Evolutionary conservation across 2,329 filamentous ascomycete genomes (phyloP), one percentile per base, ranked within the genome.

Genomic region (Sordariomycetes sp.): DNA sequence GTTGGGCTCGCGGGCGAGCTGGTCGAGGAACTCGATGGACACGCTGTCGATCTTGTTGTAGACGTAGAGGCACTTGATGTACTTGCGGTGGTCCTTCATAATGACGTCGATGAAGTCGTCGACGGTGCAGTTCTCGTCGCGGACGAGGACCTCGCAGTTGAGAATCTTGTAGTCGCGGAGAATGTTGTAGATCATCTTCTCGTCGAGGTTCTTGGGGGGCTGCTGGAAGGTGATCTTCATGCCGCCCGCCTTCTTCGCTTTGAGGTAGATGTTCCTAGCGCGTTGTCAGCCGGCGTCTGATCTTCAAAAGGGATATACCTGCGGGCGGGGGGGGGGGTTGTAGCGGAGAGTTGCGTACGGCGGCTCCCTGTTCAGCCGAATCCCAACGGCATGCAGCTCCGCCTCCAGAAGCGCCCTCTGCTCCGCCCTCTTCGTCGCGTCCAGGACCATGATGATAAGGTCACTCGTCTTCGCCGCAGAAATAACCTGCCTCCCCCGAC

Each of bases 31-130:
- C 68, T 96, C 90, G 62, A 99, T 81, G 50, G 87, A 92, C 60
- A 99, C 89, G 69, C 84, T 86, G 74, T 99, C 94, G 74, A 99
- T 95, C 75, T 99, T 99, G 86, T 99, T 99, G 84, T 99, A 99
- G 35, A 97, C 92, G 73, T 99, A 99, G 35, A 99, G 79, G 67
- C 89, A 86, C 69, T 78, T 83, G 76, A 99, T 96, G 77, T 99
- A 99, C 72, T 95, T 99, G 67, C 94, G 80, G 76, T 99, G 94
- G 68, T 96, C 90, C 72, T 94, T 95, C 92, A 97, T 97, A 72
- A 99, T 96, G 60, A 96, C 90, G 70, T 99, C 94, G 74, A 99
- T 99, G 70, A 99, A 88, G 72, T 99, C 92, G 74, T 99, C 94
- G 39, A 99, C 90, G 1, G 94, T 97, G 48, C 87, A 90, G 68